Evolutionary conservation across 345 rosid species (phyloP).

Genomic region (Syzygium aromaticum): DNA sequence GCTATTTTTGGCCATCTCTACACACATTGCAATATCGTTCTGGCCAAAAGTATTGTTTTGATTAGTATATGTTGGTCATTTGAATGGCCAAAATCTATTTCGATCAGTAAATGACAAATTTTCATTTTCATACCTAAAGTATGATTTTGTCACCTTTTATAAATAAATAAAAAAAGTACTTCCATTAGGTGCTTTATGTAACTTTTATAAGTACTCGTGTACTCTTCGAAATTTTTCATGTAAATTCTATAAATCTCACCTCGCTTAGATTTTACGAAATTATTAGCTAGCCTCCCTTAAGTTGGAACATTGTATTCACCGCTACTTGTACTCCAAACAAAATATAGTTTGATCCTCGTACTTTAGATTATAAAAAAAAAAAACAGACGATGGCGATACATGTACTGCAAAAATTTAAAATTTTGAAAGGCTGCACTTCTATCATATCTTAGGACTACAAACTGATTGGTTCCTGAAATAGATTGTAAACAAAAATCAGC

Average conservation of each 20-base stretch:
- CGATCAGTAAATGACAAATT: background rate
- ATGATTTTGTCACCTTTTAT: background rate
- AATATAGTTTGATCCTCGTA: background rate
- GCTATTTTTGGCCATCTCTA: background rate
- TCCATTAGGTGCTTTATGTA: background rate
- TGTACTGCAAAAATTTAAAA: background rate
- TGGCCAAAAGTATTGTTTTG: background rate
- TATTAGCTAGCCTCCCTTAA: background rate
- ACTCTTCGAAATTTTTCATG: too few relatives aligned
- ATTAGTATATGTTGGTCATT: background rate
- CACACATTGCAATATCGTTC: background rate
- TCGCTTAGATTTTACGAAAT: background rate
- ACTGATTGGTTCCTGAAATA: fast-evolving
- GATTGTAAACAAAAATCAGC: background rate
- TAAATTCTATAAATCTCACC: too few relatives aligned
- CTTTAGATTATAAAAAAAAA: background rate
- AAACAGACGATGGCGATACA: background rate
- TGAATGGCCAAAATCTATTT: background rate
- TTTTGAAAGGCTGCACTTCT: background rate
- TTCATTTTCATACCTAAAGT: background rate
- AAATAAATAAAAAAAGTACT: background rate
- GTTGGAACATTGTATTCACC: background rate
- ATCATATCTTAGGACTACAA: background rate
- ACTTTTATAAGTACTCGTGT: background rate
- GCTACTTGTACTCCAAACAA: background rate